phyloP scores from a whole-genome alignment of 2,329 filamentous ascomycete genomes.

The Ciborinia camelliae region DNA sequence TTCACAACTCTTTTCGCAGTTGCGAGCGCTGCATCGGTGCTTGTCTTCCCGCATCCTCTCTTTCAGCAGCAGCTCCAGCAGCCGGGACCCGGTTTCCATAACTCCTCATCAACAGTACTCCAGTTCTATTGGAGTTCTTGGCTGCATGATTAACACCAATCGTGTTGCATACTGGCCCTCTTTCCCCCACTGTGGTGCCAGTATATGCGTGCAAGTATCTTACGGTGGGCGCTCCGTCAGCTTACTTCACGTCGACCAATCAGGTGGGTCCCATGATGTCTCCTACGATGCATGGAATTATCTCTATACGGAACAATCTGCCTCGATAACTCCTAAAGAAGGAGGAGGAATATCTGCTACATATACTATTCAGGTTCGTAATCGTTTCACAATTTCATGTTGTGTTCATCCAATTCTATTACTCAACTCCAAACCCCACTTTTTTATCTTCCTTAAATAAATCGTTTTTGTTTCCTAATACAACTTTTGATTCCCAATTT shows the following conservation, averaged over 20 bases:
- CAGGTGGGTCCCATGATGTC: constrained; percentile 5
- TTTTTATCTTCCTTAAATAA: too few species aligned
- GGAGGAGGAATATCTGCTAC: not conserved
- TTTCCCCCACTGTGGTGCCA: not conserved
- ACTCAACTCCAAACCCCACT: too few species aligned
- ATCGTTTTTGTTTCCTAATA: too few species aligned
- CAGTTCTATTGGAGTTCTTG: constrained; percentile 10
- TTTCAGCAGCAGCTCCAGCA: not conserved
- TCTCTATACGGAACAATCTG: constrained; percentile 1
- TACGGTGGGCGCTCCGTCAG: not conserved
- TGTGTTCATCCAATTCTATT: too few species aligned
- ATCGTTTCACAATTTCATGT: too few species aligned
- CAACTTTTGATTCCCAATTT: too few species aligned
- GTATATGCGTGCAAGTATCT: constrained; percentile 8
- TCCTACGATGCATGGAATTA: constrained; percentile 15
- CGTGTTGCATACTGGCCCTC: constrained; percentile 9
- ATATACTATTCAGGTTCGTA: not conserved
- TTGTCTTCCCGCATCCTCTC: not conserved
- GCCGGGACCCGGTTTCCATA: not conserved
- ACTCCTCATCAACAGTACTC: constrained; percentile 2
- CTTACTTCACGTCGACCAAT: constrained; percentile 6
- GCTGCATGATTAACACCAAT: constrained; percentile 11
- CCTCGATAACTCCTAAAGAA: not conserved
- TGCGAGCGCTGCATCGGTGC: not conserved
- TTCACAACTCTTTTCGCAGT: not conserved